Evolutionary conservation across 768 basidiomycete species (phyloP), one percentile per base, ranked within the genome.

Genomic region (Suillus alpinus): DNA sequence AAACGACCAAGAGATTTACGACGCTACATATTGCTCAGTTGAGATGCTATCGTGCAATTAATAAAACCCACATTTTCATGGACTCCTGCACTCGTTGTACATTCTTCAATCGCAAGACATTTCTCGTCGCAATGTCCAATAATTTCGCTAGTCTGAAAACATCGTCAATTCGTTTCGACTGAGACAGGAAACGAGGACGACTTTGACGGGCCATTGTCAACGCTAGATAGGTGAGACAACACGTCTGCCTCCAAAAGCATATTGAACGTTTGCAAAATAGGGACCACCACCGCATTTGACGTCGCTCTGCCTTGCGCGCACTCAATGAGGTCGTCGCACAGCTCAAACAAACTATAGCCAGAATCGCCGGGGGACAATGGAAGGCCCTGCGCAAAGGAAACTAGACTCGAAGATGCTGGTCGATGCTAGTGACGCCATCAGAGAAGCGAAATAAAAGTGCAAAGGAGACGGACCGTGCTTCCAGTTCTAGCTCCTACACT

Each of bases 401-500:
- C 78, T 16, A 95, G 76, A 66, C 87, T 86, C 26, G 73, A 74
- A 4, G 87, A 78, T 29, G 86, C 83, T 29, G 89, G 83, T 34
- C 86, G 86, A 79, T 90, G 89, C 91, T 92, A 65, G 47, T 61
- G 62, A 46, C 52, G 43, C 63, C 52, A 63, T 73, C 31, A 70
- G 59, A 53, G 56, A 56, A 43, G 61, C 9, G 58, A 57, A 32
- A 18, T n/a, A 53, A 41, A 31, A 53, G 51, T 65, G 39, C 56
- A 20, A 60, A 43, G 9, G 50, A 18, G 37, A 75, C 90, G 75
- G 69, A 96, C 95, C 6, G 88, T 92, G 68, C 88, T 91, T 62
- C 91, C 87, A 9, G 93, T 93, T 74, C 86, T 89, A 71, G 91
- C 92, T 39, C 88, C 90, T 40, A 94, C 78, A 68, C 92, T 95